Percentiles rank a stretch among this genome's conserved stretches.
Evolutionary conservation across 2,329 filamentous ascomycete species (phyloP).

Genomic region (Aspergillus clavatus): DNA sequence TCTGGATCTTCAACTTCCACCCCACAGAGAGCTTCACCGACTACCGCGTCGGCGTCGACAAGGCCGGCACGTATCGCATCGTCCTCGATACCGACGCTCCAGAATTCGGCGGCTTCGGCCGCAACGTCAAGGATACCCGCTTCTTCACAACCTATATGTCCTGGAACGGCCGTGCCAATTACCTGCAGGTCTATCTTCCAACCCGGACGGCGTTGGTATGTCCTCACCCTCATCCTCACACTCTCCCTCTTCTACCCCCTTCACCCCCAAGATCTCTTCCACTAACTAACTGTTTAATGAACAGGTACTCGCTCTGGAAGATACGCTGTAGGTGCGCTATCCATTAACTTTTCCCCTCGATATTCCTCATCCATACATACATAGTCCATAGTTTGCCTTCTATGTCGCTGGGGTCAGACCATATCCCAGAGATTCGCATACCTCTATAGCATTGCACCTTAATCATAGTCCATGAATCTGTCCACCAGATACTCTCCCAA

Average conservation of each 20-base stretch:
- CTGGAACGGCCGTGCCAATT: slow-evolving; percentile 90
- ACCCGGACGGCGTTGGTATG: slow-evolving; percentile 74
- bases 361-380: not conserved
- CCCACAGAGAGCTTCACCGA: slow-evolving; percentile 78
- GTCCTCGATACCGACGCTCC: slow-evolving; percentile 76
- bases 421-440: too few relatives aligned
- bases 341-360: not conserved
- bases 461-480: too few relatives aligned
- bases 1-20: slow-evolving; percentile 98
- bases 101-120: slow-evolving; percentile 72
- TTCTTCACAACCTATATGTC: slow-evolving; percentile 89
- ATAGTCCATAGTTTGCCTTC: too few relatives aligned
- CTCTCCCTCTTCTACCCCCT: not conserved
- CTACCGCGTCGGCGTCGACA: slow-evolving; percentile 85
- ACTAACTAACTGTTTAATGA: not conserved
- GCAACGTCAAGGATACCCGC: slow-evolving; percentile 71
- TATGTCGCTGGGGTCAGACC: too few relatives aligned
- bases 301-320: slow-evolving; percentile 54
- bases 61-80: slow-evolving; percentile 77
- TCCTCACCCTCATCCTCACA: slow-evolving; percentile 19
- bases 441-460: too few relatives aligned
- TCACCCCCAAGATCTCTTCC: not conserved
- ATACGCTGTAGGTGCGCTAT: slow-evolving; percentile 28
- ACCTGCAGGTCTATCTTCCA: slow-evolving; percentile 86
- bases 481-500: not conserved